These are phyloP conservation scores for Ambrosiella beaveri DNA, from an alignment of 2,329 filamentous ascomycete species.

Conservation along the genomic window DNA sequence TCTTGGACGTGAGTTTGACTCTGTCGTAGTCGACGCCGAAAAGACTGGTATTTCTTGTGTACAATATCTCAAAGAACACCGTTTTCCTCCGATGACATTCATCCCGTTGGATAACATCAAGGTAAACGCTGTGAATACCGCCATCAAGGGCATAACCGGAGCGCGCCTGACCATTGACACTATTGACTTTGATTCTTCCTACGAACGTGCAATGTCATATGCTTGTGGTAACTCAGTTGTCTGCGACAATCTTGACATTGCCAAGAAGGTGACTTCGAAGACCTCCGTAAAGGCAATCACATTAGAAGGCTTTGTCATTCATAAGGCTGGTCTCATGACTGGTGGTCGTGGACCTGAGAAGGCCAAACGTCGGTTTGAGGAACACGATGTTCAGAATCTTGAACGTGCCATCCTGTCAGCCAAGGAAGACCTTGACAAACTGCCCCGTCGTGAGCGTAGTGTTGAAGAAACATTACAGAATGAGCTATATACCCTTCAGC, in stretches of 20 bases:
- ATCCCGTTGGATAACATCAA: constrained; percentile 96
- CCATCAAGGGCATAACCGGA: constrained; percentile 73
- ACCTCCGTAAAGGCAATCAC: constrained; percentile 91
- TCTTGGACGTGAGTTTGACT: constrained; percentile 82
- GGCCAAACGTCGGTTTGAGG: constrained; percentile 71
- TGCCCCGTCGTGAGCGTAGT: constrained; percentile 61
- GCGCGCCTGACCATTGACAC: constrained; percentile 87
- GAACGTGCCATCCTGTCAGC: constrained; percentile 58
- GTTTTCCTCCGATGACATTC: constrained; percentile 76
- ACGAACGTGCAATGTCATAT: constrained; percentile 86
- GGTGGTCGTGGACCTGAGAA: constrained; percentile 72
- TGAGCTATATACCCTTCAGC: constrained; percentile 64
- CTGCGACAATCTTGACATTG: constrained; percentile 71
- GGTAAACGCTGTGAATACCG: constrained; percentile 76
- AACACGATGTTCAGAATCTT: constrained; percentile 76
- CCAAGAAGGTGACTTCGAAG: constrained; percentile 69
- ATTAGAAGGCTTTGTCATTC: constrained; percentile 86
- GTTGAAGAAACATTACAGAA: constrained; percentile 69
- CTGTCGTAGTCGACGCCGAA: constrained; percentile 86
- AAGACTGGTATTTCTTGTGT: constrained; percentile 91
- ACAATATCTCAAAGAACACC: constrained; percentile 80
- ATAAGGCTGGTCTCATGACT: constrained; percentile 92
- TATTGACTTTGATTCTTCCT: constrained; percentile 75
- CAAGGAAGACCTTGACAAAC: constrained; percentile 56
- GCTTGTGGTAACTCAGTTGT: constrained; percentile 91